Evolutionary conservation across 306 rosid species (phyloP).

Genomic region (Lotus japonicus): DNA sequence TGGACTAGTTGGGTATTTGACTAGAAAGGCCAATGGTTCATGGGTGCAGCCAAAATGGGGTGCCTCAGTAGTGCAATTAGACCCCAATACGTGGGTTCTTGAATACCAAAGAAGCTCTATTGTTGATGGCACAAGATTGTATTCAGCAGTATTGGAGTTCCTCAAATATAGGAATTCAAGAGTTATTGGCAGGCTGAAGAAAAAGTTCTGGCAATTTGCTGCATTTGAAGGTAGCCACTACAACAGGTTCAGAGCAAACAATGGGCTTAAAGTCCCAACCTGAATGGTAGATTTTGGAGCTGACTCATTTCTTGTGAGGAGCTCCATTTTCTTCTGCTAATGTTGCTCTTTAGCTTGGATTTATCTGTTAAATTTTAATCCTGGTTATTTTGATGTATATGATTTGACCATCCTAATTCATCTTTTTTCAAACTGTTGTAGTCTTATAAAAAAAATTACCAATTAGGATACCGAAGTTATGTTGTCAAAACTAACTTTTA

Average conservation of each 20-base stretch:
- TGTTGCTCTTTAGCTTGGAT: neutral
- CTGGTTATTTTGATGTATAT: constrained; percentile 17
- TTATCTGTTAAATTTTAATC: neutral
- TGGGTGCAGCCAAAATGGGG: constrained; percentile 71
- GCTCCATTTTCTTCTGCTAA: neutral
- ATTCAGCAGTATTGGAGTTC: constrained; percentile 35
- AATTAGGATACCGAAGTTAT: too few relatives aligned
- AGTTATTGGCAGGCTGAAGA: constrained; percentile 36
- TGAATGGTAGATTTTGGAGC: constrained; percentile 16
- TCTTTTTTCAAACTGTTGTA: too few relatives aligned
- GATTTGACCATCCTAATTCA: neutral
- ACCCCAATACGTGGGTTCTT: constrained; percentile 78
- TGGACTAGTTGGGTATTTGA: constrained; percentile 48
- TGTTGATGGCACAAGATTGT: constrained; percentile 36
- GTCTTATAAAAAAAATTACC: too few relatives aligned
- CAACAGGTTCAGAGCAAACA: constrained; percentile 6
- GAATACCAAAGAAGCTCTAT: constrained; percentile 58
- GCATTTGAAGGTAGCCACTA: constrained; percentile 23
- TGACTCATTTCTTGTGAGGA: constrained; percentile 68
- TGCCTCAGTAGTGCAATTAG: constrained; percentile 72
- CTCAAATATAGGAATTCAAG: constrained; percentile 36
- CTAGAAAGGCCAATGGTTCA: constrained; percentile 55
- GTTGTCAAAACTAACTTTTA: too few relatives aligned
- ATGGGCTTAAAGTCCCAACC: constrained; percentile 41
- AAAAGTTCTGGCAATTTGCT: constrained; percentile 39